These are phyloP conservation scores for Dissophora globulifera DNA, from an alignment of 192 early-diverging fungal genomes.

Conservation along the genomic window DNA sequence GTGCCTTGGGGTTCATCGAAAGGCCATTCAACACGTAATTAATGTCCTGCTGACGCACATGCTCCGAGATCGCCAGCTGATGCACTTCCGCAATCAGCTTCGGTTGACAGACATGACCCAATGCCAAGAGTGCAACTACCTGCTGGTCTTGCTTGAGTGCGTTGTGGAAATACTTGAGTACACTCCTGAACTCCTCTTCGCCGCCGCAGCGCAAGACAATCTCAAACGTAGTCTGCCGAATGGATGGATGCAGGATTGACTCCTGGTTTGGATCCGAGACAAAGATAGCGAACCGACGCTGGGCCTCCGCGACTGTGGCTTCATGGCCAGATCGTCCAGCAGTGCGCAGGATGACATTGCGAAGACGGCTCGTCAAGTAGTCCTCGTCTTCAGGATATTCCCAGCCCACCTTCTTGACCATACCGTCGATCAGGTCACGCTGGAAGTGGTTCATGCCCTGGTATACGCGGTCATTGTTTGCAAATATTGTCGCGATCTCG, in stretches of 20 bases:
- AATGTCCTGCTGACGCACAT: slow-evolving; percentile 81
- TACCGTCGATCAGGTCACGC: slow-evolving; percentile 76
- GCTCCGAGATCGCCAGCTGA: slow-evolving; percentile 68
- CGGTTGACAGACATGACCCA: slow-evolving; percentile 68
- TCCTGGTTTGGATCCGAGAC: slow-evolving; percentile 67
- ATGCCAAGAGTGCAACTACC: slow-evolving; percentile 69
- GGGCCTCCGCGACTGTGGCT: slow-evolving; percentile 71
- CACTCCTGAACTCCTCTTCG: slow-evolving; percentile 70
- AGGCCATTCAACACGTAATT: slow-evolving; percentile 58
- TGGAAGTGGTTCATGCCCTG: slow-evolving; percentile 72
- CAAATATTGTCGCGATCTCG: slow-evolving; percentile 72
- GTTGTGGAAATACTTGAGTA: slow-evolving; percentile 68
- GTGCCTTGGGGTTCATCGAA: slow-evolving; percentile 62
- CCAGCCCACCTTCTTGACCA: slow-evolving; percentile 82
- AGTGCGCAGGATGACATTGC: slow-evolving; percentile 78
- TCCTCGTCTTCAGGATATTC: slow-evolving; percentile 78
- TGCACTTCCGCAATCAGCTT: slow-evolving; percentile 71
- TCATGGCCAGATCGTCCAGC: slow-evolving; percentile 80
- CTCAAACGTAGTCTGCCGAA: slow-evolving; percentile 76
- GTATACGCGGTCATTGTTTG: slow-evolving; percentile 66
- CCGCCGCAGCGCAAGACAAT: slow-evolving; percentile 74
- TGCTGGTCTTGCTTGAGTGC: slow-evolving; percentile 73
- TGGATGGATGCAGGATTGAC: slow-evolving; percentile 77
- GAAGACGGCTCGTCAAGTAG: slow-evolving; percentile 78
- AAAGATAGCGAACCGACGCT: slow-evolving; percentile 75